phyloP scores from a whole-genome alignment of 441 rosid genomes.

The Daphne laureola region DNA sequence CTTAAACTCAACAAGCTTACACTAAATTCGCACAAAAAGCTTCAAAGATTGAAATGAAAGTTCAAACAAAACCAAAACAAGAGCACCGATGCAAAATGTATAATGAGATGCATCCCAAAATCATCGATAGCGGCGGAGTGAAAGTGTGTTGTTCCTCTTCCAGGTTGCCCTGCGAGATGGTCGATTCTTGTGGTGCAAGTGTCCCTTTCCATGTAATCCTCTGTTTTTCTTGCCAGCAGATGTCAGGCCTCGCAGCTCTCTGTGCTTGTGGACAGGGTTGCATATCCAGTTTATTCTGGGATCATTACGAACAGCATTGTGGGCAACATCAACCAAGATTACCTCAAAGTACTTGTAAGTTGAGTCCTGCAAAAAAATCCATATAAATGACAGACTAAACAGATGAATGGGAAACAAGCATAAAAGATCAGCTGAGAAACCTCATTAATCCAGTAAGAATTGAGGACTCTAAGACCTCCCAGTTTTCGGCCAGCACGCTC shows the following conservation, averaged over 20 bases:
- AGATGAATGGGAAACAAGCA: neutral
- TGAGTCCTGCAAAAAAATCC: constrained; percentile 42
- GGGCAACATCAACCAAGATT: constrained; percentile 73
- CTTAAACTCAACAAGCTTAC: constrained; percentile 4
- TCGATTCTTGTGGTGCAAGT: constrained; percentile 64
- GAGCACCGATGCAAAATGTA: too few species aligned
- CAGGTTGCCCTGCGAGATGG: constrained; percentile 91
- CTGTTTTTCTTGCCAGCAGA: constrained; percentile 87
- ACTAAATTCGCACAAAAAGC: constrained; percentile 16
- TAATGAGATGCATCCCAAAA: constrained; percentile 9
- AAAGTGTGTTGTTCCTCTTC: constrained; percentile 71
- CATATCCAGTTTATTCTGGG: constrained; percentile 93
- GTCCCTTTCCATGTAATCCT: constrained; percentile 85
- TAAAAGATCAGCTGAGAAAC: constrained; percentile 19
- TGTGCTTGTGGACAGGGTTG: constrained; percentile 83
- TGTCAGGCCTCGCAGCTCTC: constrained; percentile 84
- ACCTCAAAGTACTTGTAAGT: constrained; percentile 84
- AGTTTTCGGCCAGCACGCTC: constrained; percentile 96
- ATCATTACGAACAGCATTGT: constrained; percentile 72
- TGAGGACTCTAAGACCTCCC: constrained; percentile 88
- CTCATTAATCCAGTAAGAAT: constrained; percentile 98
- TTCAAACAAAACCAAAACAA: neutral
- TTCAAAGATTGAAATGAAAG: constrained; percentile 12
- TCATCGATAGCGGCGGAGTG: constrained; percentile 78
- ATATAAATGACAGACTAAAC: neutral